phyloP scores from a whole-genome alignment of 768 basidiomycete genomes.

The Rhodotorula babjevae region DNA sequence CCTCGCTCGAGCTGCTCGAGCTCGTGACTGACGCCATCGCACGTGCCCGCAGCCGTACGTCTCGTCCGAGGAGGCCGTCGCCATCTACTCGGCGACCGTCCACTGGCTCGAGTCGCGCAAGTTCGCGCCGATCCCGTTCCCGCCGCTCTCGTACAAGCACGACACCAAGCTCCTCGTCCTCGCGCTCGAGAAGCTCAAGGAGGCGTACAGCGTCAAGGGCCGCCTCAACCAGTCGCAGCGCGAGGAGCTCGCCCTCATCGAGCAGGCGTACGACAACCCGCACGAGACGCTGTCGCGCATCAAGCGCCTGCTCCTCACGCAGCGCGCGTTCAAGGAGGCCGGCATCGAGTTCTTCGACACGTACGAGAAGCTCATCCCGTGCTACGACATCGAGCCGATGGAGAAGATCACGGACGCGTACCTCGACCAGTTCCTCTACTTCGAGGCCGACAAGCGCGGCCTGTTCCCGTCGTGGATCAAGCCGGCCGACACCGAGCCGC shows the following conservation, averaged over 20 bases:
- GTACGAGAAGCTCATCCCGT: conserved; percentile 93
- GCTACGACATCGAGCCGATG: conserved; percentile 98
- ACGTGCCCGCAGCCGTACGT: conserved; percentile 69
- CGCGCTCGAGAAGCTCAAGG: conserved; percentile 95
- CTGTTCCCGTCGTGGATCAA: conserved; percentile 99
- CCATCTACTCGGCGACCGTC: conserved; percentile 95
- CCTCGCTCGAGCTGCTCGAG: too few relatives aligned
- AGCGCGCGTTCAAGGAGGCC: conserved; percentile 96
- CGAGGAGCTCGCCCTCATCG: conserved; percentile 94
- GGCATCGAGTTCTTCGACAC: conserved; percentile 63
- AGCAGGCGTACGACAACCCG: conserved; percentile 98
- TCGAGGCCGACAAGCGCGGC: conserved; percentile 96
- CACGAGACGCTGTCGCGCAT: conserved; percentile 97
- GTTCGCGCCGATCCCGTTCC: conserved; percentile 98
- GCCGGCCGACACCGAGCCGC: conserved; percentile 93
- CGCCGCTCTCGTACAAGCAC: conserved; percentile 97
- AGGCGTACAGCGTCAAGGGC: conserved; percentile 96
- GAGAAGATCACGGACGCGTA: conserved; percentile 99
- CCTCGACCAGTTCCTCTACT: conserved; percentile 96
- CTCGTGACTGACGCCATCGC: too few relatives aligned
- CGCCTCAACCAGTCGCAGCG: conserved; percentile 96
- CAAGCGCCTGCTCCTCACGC: conserved; percentile 91
- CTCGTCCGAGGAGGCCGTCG: conserved; percentile 96
- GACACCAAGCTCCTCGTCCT: conserved; percentile 96
- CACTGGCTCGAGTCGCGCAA: conserved; percentile 98